Evolutionary conservation across 164 flowering plant genomes (phyloP).

Genomic region (Pachysandra terminalis): DNA sequence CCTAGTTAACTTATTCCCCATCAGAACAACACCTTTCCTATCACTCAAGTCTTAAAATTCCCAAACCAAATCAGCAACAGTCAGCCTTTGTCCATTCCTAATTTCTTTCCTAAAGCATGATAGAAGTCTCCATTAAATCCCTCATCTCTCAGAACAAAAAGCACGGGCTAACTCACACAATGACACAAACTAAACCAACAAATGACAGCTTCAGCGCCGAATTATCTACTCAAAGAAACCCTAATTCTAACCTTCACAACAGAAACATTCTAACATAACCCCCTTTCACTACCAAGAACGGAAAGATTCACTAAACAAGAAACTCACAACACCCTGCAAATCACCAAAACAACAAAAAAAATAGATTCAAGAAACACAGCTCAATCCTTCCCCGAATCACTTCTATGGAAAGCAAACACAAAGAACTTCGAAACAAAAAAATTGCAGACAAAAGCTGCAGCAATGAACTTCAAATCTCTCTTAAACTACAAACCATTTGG

Average conservation of each 20-base stretch:
- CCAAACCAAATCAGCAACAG: neutral
- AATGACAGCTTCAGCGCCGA: neutral
- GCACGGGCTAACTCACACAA: neutral
- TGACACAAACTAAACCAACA: neutral
- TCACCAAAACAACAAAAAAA: neutral
- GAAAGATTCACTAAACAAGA: neutral
- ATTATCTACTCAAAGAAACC: neutral
- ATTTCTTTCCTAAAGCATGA: neutral
- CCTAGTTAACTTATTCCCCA: conserved; percentile 94
- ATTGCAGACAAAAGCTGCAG: too few species aligned
- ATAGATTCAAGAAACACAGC: neutral
- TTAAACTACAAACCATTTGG: neutral
- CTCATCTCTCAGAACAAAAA: neutral
- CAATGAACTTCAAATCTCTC: neutral
- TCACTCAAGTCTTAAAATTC: neutral
- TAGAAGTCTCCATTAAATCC: neutral
- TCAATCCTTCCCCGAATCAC: neutral
- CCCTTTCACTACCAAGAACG: neutral
- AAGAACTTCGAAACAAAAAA: too few species aligned
- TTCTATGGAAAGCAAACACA: too few species aligned
- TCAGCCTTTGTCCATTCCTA: neutral
- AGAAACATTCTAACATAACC: neutral
- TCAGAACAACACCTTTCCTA: conserved; percentile 15
- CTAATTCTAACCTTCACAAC: neutral
- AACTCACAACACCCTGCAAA: neutral